Base-by-base conservation (phyloP, 2,329 filamentous ascomycete species). In the Chaetomium globosum region DNA sequence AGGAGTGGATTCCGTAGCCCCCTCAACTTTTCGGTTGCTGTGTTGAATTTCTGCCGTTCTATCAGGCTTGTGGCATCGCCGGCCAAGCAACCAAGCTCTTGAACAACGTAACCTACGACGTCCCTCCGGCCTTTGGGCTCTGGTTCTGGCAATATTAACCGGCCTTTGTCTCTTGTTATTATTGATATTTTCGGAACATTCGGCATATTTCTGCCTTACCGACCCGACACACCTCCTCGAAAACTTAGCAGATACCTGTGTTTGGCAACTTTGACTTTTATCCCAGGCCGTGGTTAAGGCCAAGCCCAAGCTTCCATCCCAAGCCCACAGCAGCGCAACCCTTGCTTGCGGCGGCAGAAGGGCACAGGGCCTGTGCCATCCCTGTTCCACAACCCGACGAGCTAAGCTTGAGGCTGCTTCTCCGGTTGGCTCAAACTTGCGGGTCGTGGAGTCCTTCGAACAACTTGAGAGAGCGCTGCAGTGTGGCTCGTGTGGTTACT, bases 391-490 rank as follows among this genome's bases (percentile, higher is more conserved):
- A 36, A 43, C 39, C n/a, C 43, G n/a, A 16, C 36, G n/a, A 59
- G 43, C 46, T n/a, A 39, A 57, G 51, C 51, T 31, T 53, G 23
- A 28, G 51, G 51, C 26, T 52, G 51, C 19, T 9, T 48, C 8
- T 12, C 46, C 19, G 46, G 46, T 53, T 53, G 51, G 51, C 28
- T 28, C 51, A 53, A 53, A 28, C 13, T 30, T 53, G 51, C 51
- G 26, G 51, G 23, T 8, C 51, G 16, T 53, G 51, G 26, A 53
- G 7, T 30, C 12, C 49, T 26, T 26, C 36, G 13, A 28, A 52
- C 23, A 12, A 52, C 49, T 16, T 53, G 51, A 26, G 13, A 43
- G 39, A 19, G 39, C 39, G 39, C 39, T 43, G 39, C 39, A 43
- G 39, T 36, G 39, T 36, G 33, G 33, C 36, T 21, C 19, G 19